These are phyloP conservation scores for Phytophthora meadii DNA, from an alignment of 352 stramenopile genomes.

Conservation along the genomic window DNA sequence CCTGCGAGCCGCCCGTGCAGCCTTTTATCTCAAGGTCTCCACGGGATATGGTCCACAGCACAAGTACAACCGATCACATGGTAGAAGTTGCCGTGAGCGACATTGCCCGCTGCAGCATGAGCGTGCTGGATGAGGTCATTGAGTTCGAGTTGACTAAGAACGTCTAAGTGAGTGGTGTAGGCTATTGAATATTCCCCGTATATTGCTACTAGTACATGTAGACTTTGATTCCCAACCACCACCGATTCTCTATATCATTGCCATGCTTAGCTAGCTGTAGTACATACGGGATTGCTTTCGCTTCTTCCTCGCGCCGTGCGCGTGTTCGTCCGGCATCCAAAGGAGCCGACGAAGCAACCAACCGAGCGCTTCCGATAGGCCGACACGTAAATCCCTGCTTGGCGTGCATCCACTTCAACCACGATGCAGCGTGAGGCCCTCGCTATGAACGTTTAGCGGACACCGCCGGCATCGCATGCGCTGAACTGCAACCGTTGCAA, in stretches of 20 bases:
- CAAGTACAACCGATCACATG: background rate
- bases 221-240: constrained; percentile 17
- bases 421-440: constrained; percentile 9
- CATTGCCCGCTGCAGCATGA: constrained; percentile 46
- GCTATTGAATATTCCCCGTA: constrained; percentile 32
- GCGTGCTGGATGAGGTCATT: constrained; percentile 51
- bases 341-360: background rate
- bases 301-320: background rate
- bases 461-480: constrained; percentile 13
- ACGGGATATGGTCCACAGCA: constrained; percentile 5
- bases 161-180: constrained; percentile 25
- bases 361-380: constrained; percentile 7
- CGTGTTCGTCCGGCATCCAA: constrained; percentile 3
- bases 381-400: constrained; percentile 27
- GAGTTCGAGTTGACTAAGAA: constrained; percentile 54
- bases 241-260: background rate
- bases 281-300: too few species aligned
- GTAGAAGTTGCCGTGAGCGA: constrained; percentile 27
- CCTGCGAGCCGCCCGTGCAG: constrained; percentile 16
- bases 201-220: constrained; percentile 43
- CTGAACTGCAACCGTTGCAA: constrained; percentile 21
- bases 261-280: too few species aligned
- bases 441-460: constrained; percentile 16
- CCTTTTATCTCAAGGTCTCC: constrained; percentile 9
- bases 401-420: constrained; percentile 26